Conservation (phyloP, 2,329 filamentous ascomycete species). For the Saccharata proteae region DNA sequence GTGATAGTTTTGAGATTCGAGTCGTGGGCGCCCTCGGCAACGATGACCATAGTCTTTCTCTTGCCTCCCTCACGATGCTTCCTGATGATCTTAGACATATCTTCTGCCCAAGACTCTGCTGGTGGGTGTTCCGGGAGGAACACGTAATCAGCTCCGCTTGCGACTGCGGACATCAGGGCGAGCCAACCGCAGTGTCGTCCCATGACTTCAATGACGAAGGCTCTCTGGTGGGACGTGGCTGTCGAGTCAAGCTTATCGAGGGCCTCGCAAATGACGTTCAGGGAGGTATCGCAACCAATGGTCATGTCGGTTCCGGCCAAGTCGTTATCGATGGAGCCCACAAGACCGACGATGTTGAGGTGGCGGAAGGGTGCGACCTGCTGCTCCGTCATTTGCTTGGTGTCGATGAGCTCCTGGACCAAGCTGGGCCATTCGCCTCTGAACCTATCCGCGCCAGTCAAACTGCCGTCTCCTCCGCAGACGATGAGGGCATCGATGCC, state of each 20-base stretch:
- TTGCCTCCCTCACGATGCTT: slow-evolving; percentile 83
- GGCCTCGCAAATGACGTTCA: slow-evolving; percentile 86
- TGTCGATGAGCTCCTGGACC: slow-evolving; percentile 69
- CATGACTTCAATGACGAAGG: slow-evolving; percentile 98
- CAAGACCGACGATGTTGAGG: slow-evolving; percentile 90
- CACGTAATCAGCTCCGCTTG: slow-evolving; percentile 88
- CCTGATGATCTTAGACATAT: slow-evolving; percentile 70
- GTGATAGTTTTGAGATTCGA: slow-evolving; percentile 72
- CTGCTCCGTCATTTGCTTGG: slow-evolving; percentile 54
- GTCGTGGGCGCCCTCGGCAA: slow-evolving; percentile 90
- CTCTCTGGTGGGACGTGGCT: slow-evolving; percentile 83
- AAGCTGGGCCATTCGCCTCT: slow-evolving; percentile 84
- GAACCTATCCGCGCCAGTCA: slow-evolving; percentile 93
- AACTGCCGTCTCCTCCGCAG: slow-evolving; percentile 89
- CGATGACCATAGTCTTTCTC: slow-evolving; percentile 94
- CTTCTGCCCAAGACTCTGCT: slow-evolving; percentile 72
- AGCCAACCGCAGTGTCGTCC: slow-evolving; percentile 96
- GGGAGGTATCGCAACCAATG: slow-evolving; percentile 90
- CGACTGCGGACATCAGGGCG: slow-evolving; percentile 89
- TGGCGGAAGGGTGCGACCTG: slow-evolving; percentile 68
- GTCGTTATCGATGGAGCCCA: slow-evolving; percentile 97
- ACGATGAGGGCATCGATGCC: slow-evolving; percentile 95
- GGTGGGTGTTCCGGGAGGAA: slow-evolving; percentile 95
- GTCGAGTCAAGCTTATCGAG: slow-evolving; percentile 97
- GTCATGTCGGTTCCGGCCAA: slow-evolving; percentile 95